Conservation (phyloP, 768 basidiomycete genomes). For the Leucocoprinus birnbaumii region DNA sequence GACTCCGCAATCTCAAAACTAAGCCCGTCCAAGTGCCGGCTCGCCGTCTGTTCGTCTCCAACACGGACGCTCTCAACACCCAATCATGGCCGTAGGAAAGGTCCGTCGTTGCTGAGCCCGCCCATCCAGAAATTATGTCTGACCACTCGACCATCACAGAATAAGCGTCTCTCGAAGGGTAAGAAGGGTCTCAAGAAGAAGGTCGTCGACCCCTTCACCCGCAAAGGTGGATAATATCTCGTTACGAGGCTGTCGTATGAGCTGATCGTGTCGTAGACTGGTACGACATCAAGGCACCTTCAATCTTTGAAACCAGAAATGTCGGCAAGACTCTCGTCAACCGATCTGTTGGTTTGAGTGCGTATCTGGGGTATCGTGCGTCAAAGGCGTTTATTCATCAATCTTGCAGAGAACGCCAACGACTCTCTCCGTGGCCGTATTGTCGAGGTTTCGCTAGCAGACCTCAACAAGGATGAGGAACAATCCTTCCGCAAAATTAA, state of each 20-base stretch:
- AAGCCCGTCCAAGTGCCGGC: conserved; percentile 36
- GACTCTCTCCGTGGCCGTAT: conserved; percentile 98
- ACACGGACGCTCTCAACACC: conserved; percentile 28
- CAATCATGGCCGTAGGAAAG: conserved; percentile 87
- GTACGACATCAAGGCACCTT: conserved; percentile 99
- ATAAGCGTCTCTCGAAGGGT: conserved; percentile 97
- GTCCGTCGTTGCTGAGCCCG: conserved; percentile 34
- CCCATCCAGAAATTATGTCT: neutral
- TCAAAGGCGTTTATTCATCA: conserved; percentile 5
- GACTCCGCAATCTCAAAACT: conserved; percentile 30
- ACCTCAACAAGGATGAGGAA: conserved; percentile 99
- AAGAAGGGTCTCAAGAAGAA: conserved; percentile 99
- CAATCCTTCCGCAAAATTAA: conserved; percentile 99
- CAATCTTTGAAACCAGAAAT: conserved; percentile 94
- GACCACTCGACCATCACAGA: conserved; percentile 43
- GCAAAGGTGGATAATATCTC: conserved; percentile 71
- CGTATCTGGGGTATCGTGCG: conserved; percentile 31
- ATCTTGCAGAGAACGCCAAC: conserved; percentile 85
- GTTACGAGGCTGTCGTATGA: neutral
- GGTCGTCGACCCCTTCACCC: conserved; percentile 99
- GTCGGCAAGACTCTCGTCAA: conserved; percentile 99
- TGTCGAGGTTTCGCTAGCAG: conserved; percentile 92
- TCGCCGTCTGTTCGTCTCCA: conserved; percentile 39
- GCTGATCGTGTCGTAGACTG: conserved; percentile 61
- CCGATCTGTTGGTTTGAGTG: conserved; percentile 96